Percentiles rank a stretch among this genome's conserved stretches.
These are phyloP conservation scores for Coelastrella sp. DNA, from an alignment of 139 green algal genomes.

Conservation along the genomic window DNA sequence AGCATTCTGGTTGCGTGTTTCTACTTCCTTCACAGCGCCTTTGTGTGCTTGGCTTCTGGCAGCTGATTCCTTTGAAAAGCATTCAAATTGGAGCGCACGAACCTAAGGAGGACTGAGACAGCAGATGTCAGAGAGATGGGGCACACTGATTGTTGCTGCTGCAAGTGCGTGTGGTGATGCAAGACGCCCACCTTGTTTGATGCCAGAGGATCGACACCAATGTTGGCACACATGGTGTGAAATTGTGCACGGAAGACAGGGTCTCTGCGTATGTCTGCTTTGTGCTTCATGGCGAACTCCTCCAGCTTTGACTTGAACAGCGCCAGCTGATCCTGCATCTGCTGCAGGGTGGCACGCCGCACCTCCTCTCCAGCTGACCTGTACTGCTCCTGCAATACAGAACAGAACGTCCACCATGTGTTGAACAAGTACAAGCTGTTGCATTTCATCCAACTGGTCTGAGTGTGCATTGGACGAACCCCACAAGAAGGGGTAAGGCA, in stretches of 20 bases:
- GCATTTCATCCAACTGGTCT: neutral
- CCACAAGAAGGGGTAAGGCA: too few relatives aligned
- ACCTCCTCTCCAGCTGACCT: slow-evolving; percentile 72
- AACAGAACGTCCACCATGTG: neutral
- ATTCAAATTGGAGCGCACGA: too few relatives aligned
- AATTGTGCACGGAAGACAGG: slow-evolving; percentile 94
- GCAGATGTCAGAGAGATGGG: neutral
- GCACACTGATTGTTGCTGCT: neutral
- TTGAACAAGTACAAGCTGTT: neutral
- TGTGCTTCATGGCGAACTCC: slow-evolving; percentile 94
- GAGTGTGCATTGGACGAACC: too few relatives aligned
- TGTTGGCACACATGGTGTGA: slow-evolving; percentile 95
- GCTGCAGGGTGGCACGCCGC: slow-evolving; percentile 60
- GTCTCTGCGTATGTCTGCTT: slow-evolving; percentile 88
- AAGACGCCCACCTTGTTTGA: slow-evolving; percentile 85
- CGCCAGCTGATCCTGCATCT: slow-evolving; percentile 77
- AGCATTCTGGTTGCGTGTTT: too few relatives aligned
- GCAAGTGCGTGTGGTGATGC: neutral
- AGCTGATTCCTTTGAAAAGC: too few relatives aligned
- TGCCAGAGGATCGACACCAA: slow-evolving; percentile 95
- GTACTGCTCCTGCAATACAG: slow-evolving; percentile 61
- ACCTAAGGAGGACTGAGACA: too few relatives aligned
- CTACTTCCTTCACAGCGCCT: too few relatives aligned
- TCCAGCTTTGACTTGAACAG: slow-evolving; percentile 77
- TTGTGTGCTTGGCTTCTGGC: too few relatives aligned